These are phyloP conservation scores for Aureoboletus auriporus DNA, from an alignment of 768 basidiomycete genomes.

Conservation along the genomic window DNA sequence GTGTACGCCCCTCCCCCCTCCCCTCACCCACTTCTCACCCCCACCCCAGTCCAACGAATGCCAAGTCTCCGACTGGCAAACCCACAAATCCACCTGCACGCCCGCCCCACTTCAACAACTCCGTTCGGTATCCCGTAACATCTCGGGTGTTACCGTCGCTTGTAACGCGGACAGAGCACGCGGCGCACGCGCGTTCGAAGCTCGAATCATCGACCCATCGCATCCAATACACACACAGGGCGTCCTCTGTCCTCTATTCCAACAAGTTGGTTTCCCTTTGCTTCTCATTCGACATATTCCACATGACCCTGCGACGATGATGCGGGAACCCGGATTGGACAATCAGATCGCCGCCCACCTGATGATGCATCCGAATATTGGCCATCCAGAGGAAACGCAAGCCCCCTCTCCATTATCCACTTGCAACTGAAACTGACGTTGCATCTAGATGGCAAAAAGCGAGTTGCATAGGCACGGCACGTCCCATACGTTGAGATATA, in stretches of 20 bases:
- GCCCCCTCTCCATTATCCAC: neutral
- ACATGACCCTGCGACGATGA: constrained; percentile 16
- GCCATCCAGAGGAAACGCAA: constrained; percentile 24
- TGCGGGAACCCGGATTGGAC: constrained; percentile 22
- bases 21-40: neutral
- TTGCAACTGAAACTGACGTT: neutral
- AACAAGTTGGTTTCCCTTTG: constrained; percentile 27
- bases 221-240: constrained; percentile 26
- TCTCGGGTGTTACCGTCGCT: constrained; percentile 18
- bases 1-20: constrained; percentile 11
- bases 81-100: constrained; percentile 14
- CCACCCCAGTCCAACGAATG: constrained; percentile 19
- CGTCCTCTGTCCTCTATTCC: constrained; percentile 23
- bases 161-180: constrained; percentile 23
- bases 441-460: constrained; percentile 20
- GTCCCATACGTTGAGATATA: neutral
- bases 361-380: constrained; percentile 25
- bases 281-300: constrained; percentile 24
- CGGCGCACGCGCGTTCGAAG: constrained; percentile 20
- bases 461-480: constrained; percentile 25
- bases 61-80: constrained; percentile 22
- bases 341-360: constrained; percentile 29
- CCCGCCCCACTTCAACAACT: neutral
- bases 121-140: neutral
- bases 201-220: constrained; percentile 15